Base-by-base conservation (phyloP, 2,329 filamentous ascomycete genomes). In the Byssoonygena ceratinophila region DNA sequence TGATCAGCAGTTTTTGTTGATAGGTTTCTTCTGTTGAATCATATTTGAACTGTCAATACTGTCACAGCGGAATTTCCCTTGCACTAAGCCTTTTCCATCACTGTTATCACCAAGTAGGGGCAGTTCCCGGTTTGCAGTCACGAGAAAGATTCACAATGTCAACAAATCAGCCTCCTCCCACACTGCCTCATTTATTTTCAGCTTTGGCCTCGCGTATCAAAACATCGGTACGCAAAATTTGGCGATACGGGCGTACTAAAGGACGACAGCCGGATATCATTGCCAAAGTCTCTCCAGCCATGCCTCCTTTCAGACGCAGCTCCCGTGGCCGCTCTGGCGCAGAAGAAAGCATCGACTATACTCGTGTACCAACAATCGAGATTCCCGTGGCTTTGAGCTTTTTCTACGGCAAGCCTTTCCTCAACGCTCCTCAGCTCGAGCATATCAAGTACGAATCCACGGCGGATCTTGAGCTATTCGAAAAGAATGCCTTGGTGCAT, bases 331-430 rank as follows among this genome's bases (percentile, higher is more conserved):
- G 22, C 20, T 11, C 23, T 5, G 5, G 34, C 31, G 25, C 48
- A 16, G 23, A 48, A 44, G n/a, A 39, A 18, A 29, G 2, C 22
- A 9, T 52, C 1, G 31, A 36, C 27, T 46, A 20, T 23, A 34
- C 29, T 16, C 53, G 53, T 40, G n/a, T 20, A 11, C 39, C 34
- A 39, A 18, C 36, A 12, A 31, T 22, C 20, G 54, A 52, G 12
- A 46, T 51, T 6, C 52, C 55, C 2, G 20, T 59, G 1, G 39
- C 50, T 14, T 49, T 55, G 51, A 57, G 51, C 43, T 54, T 56
- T 18, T 59, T 59, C 50, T 55, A 54, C 22, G 57, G 57, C 23
- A 52, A 51, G 12, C 57, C 54, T 12, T 37, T 40, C 22, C 25
- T 41, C 9, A 43, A 14, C 32, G 11, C 14, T 22, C 44, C 27